Conservation (phyloP, 1,139 yeast species). For the Torulaspora globosa region DNA sequence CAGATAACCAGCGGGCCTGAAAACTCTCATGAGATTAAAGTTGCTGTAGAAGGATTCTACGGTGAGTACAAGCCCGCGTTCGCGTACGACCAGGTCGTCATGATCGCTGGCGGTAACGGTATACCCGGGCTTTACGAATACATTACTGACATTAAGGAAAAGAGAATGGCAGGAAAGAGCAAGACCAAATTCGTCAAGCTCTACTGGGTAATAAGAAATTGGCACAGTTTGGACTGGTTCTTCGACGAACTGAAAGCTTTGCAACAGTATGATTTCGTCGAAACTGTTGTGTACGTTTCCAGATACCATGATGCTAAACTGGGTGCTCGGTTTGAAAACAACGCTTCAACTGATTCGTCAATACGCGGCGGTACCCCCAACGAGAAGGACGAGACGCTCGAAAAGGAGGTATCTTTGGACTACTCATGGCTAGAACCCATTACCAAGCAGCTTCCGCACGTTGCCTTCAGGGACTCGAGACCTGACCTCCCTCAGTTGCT, state of each 20-base stretch:
- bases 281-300: slow-evolving; percentile 43
- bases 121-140: slow-evolving; percentile 51
- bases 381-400: not conserved
- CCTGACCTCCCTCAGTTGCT: slow-evolving; percentile 44
- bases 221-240: slow-evolving; percentile 52
- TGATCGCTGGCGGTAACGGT: slow-evolving; percentile 71
- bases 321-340: slow-evolving; percentile 15
- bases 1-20: slow-evolving; percentile 24
- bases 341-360: slow-evolving; percentile 3
- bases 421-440: slow-evolving; percentile 8
- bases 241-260: slow-evolving; percentile 43
- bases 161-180: slow-evolving; percentile 18
- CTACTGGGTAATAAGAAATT: slow-evolving; percentile 50
- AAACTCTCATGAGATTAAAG: slow-evolving; percentile 29
- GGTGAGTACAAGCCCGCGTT: slow-evolving; percentile 51
- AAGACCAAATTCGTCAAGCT: slow-evolving; percentile 39
- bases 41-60: slow-evolving; percentile 59
- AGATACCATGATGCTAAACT: slow-evolving; percentile 31
- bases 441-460: slow-evolving; percentile 35
- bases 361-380: not conserved
- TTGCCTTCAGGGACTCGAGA: slow-evolving; percentile 47
- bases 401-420: not conserved
- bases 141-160: slow-evolving; percentile 30
- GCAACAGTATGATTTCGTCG: slow-evolving; percentile 37
- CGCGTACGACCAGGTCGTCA: slow-evolving; percentile 50